Evolutionary conservation across 768 basidiomycete species (phyloP).

Genomic region (Tylopilus plumbeoviolaceoides): DNA sequence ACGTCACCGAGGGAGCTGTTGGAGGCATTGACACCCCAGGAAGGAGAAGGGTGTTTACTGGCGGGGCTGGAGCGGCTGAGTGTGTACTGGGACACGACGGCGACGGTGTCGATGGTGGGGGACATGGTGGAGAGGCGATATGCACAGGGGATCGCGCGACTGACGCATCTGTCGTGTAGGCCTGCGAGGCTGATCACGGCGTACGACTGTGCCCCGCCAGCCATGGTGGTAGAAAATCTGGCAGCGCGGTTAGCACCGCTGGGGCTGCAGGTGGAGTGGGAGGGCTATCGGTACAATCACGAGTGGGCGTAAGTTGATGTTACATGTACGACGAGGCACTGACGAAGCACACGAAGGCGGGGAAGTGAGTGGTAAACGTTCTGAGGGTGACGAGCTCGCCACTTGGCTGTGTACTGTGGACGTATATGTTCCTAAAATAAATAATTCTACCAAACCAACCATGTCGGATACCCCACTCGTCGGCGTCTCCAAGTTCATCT

Average conservation of each 20-base stretch:
- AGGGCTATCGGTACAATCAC: conserved; percentile 1
- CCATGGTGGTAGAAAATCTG: neutral
- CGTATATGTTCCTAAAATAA: no score
- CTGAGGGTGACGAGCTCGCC: no score
- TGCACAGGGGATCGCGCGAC: neutral
- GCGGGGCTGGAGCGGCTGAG: conserved; percentile 17
- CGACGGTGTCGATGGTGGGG: conserved; percentile 12
- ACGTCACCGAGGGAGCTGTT: conserved; percentile 16
- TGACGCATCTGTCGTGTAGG: conserved; percentile 20
- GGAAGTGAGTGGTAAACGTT: no score
- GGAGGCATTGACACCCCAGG: conserved; percentile 22
- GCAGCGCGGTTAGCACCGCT: no score
- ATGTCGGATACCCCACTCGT: no score
- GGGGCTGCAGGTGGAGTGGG: conserved; percentile 22
- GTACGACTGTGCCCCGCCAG: conserved; percentile 17
- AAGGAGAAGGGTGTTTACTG: conserved; percentile 6
- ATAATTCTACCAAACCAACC: no score
- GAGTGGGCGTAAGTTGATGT: conserved; percentile 23
- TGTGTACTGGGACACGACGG: conserved; percentile 24
- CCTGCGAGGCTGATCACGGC: conserved; percentile 8
- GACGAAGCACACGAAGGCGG: no score
- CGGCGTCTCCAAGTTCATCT: no score
- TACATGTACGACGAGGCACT: no score
- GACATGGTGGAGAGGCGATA: conserved; percentile 25
- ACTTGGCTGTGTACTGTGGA: no score